A percentile compares a stretch with the other conserved stretches of the same genome.
Evolutionary conservation across 495 filamentous ascomycete species (phyloP).

Genomic region (Neurospora sp.): DNA sequence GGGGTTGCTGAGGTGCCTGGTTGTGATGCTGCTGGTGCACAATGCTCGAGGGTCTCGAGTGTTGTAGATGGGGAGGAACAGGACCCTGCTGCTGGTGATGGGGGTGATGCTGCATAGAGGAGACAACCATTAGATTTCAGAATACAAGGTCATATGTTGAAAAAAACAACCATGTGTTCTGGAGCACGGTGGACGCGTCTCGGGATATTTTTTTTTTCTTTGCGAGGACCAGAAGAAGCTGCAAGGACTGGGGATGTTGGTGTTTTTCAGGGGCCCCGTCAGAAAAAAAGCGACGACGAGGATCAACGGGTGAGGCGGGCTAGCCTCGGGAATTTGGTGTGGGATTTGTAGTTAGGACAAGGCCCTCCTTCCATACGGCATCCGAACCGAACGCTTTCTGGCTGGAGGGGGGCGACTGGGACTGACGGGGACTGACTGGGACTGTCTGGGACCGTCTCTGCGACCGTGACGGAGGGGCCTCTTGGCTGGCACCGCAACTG

Average conservation of each 20-base stretch:
- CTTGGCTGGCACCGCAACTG: background rate
- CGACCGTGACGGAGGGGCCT: background rate
- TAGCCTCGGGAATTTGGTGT: slow-evolving; percentile 30
- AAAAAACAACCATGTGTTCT: slow-evolving; percentile 21
- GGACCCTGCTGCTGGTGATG: slow-evolving; percentile 49
- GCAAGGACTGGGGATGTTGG: slow-evolving; percentile 26
- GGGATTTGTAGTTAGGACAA: slow-evolving; percentile 32
- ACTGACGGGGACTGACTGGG: slow-evolving; percentile 10
- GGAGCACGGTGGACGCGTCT: slow-evolving; percentile 27
- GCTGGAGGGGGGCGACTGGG: slow-evolving; percentile 7
- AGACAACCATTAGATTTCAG: slow-evolving; percentile 39
- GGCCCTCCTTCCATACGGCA: slow-evolving; percentile 23
- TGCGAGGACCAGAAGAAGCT: slow-evolving; percentile 12
- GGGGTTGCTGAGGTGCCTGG: slow-evolving; percentile 32
- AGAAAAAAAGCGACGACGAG: slow-evolving; percentile 25
- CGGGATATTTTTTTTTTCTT: slow-evolving; percentile 32
- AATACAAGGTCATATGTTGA: slow-evolving; percentile 22
- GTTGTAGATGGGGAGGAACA: slow-evolving; percentile 46
- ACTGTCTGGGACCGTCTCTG: background rate
- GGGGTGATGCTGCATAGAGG: slow-evolving; percentile 50
- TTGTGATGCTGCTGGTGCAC: slow-evolving; percentile 56
- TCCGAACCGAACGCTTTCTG: slow-evolving; percentile 10
- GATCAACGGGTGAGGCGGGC: slow-evolving; percentile 35
- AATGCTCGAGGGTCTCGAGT: slow-evolving; percentile 53
- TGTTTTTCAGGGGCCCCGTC: slow-evolving; percentile 19